Evolutionary conservation across 2,329 filamentous ascomycete genomes (phyloP), one percentile per base, ranked within the genome.

Genomic region (Penicillium expansum): DNA sequence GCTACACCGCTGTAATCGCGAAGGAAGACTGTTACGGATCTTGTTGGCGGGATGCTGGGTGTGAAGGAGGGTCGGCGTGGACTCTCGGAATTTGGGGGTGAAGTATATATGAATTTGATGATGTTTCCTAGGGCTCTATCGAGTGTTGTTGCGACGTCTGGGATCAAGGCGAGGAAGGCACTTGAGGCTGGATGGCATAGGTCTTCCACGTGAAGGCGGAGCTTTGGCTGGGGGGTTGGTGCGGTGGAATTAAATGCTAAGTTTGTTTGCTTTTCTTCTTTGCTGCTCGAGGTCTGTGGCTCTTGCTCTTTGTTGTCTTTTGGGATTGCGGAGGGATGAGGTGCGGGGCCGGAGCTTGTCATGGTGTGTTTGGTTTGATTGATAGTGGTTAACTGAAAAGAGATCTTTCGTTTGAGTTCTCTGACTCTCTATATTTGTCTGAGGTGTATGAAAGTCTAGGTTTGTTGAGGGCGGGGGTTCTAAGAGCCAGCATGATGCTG

Each of bases 11-110:
- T 80, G 84, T 96, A 92, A 62, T 86, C 80, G 30, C 90, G 85
- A 5, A 97, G 79, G 58, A 96, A 81, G 35, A 97, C 77, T 0
- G 92, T 97, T 18, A 97, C 86, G 50, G 91, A 95, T 58, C 91
- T 88, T 10, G 91, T 94, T n/a, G 84, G 80, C 0, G 83, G 82
- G 47, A 83, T 76, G 48, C 67, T 67, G 2, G 73, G 72, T 9
- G 44, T 62, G 59, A 74, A 76, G n/a, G 42, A 38, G 11, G 52
- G 57, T 47, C 51, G 38, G 32, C 58, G 45, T 42, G 57, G 38
- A 30, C 54, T 61, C 62, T 56, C 33, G 55, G 41, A 60, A 42
- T 8, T n/a, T 29, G 14, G 14, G 41, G 51, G 57, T 7, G 57
- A 35, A 6, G 74, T 77, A 70, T 97, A 97, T 30, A 97, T 85